Evolutionary conservation across 2,329 filamentous ascomycete species (phyloP), one percentile per base, ranked within the genome.

Genomic region (Colletotrichum sp.): DNA sequence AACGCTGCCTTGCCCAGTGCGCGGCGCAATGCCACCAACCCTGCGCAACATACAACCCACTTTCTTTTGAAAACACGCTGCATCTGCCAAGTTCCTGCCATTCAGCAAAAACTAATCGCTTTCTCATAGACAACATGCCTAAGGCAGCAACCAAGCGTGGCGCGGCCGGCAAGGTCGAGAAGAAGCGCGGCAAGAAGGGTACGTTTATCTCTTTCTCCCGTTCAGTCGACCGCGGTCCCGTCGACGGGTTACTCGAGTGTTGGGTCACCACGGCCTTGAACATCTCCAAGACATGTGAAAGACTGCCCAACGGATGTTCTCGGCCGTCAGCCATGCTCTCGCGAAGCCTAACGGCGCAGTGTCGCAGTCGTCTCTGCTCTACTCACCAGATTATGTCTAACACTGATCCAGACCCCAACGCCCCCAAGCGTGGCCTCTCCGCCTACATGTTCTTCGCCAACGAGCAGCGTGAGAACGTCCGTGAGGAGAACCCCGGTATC

Each of bases 391-490:
- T 30, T 77, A 76, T 22, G 7, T 22, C 79, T 78, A 52, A 79
- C 69, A 74, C 11, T 5, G 3, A 8, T 25, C 19, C 82, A 98
- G 96, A 98, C 88, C 96, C 96, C 87, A 98, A 98, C 88, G 96
- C 96, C 77, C 97, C 97, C 86, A 99, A 98, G 96, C 96, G 97
- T 88, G 97, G 96, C 90, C 95, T 99, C 67, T 98, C 97, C 70
- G 97, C 97, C 79, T 99, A 99, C 93, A 99, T 99, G 97, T 98
- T 98, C 94, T 99, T 98, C 86, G 97, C 97, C 92, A 98, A 98
- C 85, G 97, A 98, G 89, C 95, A 98, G 89, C 96, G 97, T 82
- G 96, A 98, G 85, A 98, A 97, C 87, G 97, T 99, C 81, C 95
- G 97, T 82, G 96, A 98, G 86, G 96, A 98, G 88, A 98, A 98